phyloP scores from a whole-genome alignment of 2,329 filamentous ascomycete genomes.

The Aspergillus ruber region DNA sequence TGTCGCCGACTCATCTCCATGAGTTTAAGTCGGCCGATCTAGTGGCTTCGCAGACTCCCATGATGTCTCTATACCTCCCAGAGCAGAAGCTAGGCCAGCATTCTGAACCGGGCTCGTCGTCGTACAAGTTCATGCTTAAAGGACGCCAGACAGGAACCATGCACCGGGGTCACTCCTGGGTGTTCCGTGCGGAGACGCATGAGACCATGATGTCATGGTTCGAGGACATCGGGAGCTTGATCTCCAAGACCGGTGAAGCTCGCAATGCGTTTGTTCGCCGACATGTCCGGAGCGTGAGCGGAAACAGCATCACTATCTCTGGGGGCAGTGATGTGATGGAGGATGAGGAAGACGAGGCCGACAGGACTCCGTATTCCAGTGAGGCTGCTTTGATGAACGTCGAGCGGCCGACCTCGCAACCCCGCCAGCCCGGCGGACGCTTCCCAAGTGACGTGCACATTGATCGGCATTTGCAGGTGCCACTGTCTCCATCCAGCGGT shows the following conservation, averaged over 20 bases:
- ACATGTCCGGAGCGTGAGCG: conserved; percentile 72
- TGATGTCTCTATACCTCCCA: conserved; percentile 92
- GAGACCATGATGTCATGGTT: conserved; percentile 98
- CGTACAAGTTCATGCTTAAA: conserved; percentile 97
- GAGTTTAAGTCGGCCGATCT: conserved; percentile 99
- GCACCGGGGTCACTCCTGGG: conserved; percentile 71
- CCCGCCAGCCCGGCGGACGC: conserved; percentile 81
- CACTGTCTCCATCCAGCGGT: conserved; percentile 73
- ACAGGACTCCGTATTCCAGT: conserved; percentile 59
- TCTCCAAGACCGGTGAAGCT: conserved; percentile 81
- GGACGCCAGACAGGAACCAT: conserved; percentile 87
- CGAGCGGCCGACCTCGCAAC: conserved; percentile 32
- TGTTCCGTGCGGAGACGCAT: conserved; percentile 62
- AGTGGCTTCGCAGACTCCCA: conserved; percentile 68
- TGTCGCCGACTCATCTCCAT: conserved; percentile 93
- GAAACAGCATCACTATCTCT: conserved; percentile 53
- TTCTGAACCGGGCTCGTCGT: conserved; percentile 74
- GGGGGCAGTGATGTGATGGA: conserved; percentile 70
- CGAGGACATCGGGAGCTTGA: conserved; percentile 83
- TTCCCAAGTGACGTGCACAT: conserved; percentile 93
- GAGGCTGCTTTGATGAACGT: conserved; percentile 39
- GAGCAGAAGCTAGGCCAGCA: conserved; percentile 95
- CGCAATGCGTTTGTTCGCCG: conserved; percentile 78
- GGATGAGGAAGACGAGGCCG: conserved; percentile 63
- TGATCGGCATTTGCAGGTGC: conserved; percentile 75